Base-by-base conservation (phyloP, 2,329 filamentous ascomycete genomes). In the Emergomyces africanus region DNA sequence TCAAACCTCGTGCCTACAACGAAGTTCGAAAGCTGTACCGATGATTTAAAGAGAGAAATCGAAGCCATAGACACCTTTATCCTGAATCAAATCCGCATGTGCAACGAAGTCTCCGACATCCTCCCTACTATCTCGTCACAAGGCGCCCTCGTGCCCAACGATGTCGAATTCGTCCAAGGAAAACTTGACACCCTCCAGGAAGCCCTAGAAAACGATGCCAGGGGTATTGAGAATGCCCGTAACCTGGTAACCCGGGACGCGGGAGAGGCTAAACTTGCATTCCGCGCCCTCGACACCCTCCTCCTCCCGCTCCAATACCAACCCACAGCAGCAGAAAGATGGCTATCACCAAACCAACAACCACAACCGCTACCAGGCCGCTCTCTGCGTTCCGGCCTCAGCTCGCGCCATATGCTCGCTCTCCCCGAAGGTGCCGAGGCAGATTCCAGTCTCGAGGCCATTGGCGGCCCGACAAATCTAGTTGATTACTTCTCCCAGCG, bases 11-110 rank as follows among this genome's bases (percentile, higher is more conserved):
- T 90, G 57, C 87, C 88, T 18, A 95, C 91, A 0, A 96, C 90
- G 3, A 89, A 94, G 62, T 96, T 94, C 77, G 89, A 90, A 69
- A 92, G 96, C 72, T 85, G 96, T 33, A 84, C 88, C 61, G 87
- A 92, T 64, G 84, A 89, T 35, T 78, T 96, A 18, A 90, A 95
- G 69, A 83, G 84, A 62, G 77, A 89, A 64, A 88, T 99, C 62
- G 83, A 89, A 62, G 75, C 79, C 10, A 83, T 95, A 63, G 92
- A 99, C 72, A 82, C 83, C 60, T 83, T 86, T 64, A 92, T 99
- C 66, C 83, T 89, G 66, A 80, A 81, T 58, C 90, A 94, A 69
- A 90, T 95, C 67, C 80, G 81, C 60, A 72, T 77, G 61, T 86
- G 87, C 72, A 86, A 89, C 69, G 83, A 87, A 65, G 83, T 95